Evolutionary conservation across 1,284 basidiomycete species (phyloP), one percentile per base, ranked within the genome.

Genomic region (Clitocybe nebularis): DNA sequence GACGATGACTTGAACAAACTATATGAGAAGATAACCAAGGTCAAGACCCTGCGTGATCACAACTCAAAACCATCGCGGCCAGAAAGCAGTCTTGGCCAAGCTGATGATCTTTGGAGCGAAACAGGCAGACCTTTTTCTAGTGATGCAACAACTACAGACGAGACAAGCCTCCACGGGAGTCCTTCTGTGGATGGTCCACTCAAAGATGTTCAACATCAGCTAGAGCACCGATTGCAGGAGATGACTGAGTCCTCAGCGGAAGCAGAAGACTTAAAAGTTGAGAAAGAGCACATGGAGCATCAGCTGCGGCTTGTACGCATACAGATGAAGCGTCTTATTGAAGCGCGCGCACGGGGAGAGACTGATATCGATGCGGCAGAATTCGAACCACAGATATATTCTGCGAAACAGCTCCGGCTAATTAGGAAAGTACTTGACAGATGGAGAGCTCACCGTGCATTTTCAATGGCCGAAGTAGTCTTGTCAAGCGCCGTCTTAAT

Each of bases 1-100:
- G 93, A 97, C 61, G 87, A 91, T 43, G 93, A 97, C 59, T 71
- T 97, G 40, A 94, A 95, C 70, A 91, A 88, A 58, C 72, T 97
- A 11, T 97, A 87, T 62, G 90, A 96, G 65, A 85, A 87, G 64
- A 89, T 93, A 62, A 84, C 92, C 24, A 92, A 91, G 60, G 91
- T 95, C 39, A 91, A 95, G 64, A 91, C 84, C 6, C 76, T 91
- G 70, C 84, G 92, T 7, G 87, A 88, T 52, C 80, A 85, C 51
- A 77, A 79, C 49, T 71, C 72, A 34, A 85, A 81, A 32, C 46
- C 51, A 54, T 72, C 74, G 11, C 75, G 89, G 5, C 88, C 89
- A 1, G 89, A 93, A 55, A 91, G 89, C 55, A 86, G 89, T 57
- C 74, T 89, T 41, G 88, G 87, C 52, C 83, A 85, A 52, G 77